Evolutionary conservation across 108 stramenopile genomes (phyloP).

Genomic region (Fragilariopsis cylindrus): DNA sequence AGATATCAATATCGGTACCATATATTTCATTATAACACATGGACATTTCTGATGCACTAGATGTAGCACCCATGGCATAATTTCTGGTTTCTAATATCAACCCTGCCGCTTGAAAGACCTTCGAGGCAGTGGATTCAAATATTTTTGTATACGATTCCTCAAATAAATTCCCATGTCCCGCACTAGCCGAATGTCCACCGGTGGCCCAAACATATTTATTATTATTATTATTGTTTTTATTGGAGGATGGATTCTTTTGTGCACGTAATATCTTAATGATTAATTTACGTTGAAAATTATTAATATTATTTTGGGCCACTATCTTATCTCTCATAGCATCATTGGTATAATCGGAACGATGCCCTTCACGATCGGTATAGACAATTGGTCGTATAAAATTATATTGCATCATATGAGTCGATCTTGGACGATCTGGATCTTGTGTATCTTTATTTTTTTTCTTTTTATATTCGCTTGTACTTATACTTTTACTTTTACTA

Average conservation of each 20-base stretch:
- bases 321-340: no score
- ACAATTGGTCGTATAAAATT: no score
- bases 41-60: constrained; percentile 3
- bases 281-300: constrained; percentile 29
- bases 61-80: constrained; percentile 35
- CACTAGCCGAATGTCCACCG: constrained; percentile 70
- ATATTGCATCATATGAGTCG: no score
- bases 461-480: no score
- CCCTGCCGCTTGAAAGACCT: constrained; percentile 47
- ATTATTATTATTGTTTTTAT: not conserved
- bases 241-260: not conserved
- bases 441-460: no score
- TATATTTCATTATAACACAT: constrained; percentile 57
- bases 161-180: constrained; percentile 74
- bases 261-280: constrained; percentile 32
- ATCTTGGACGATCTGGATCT: no score
- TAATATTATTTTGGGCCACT: not conserved
- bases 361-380: no score
- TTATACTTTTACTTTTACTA: not conserved
- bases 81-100: constrained; percentile 56
- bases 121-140: constrained; percentile 34
- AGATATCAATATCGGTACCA: constrained; percentile 61
- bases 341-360: no score
- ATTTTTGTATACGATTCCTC: constrained; percentile 67
- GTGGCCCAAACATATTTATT: constrained; percentile 51